Base-by-base conservation (phyloP, 768 basidiomycete genomes). In the Mycena metata region DNA sequence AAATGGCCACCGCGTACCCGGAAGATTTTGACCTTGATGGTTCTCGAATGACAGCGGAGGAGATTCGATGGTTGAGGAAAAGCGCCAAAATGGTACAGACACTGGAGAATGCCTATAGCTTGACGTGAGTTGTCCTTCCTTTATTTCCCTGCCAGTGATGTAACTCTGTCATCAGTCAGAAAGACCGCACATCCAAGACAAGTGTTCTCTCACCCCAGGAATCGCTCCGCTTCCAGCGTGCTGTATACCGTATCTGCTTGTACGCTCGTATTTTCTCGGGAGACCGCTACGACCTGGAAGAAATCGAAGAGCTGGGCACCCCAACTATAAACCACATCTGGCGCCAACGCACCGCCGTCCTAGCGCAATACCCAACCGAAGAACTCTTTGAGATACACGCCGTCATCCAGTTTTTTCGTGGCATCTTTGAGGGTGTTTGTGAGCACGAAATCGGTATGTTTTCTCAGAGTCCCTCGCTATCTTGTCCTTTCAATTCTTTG, bases 81-180 rank as follows among this genome's bases (percentile, higher is more conserved):
- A 68, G 68, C 39, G 61, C 73, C 6, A 30, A 46, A 6, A 64
- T 69, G 2, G 67, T 72, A 12, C 5, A 46, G 2, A 26, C 43
- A 8, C 51, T 78, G 39, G 77, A 78, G 62, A 50, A 73, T 41
- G 30, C 73, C 24, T 76, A 76, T 64, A 78, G 77, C 49, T 42
- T 70, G 35, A 70, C 67, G 77, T 76, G 63, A 55, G 69, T 74
- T 33, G 49, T n/a, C 4, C 15, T 23, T 46, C 16, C 41, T 45
- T 19, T 1, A 17, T 24, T n/a, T n/a, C n/a, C 19, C 2, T 9
- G 6, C 8, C n/a, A n/a, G n/a, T n/a, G n/a, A 36, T 13, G n/a
- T 19, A 35, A 17, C 17, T 16, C 2, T 19, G 19, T n/a, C 19
- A n/a, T 26, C 26, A 58, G 57, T 21, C 26, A 30, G 4, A 58